Conservation (phyloP, 2,329 filamentous ascomycete species). For the Trichoderma citrinoviride region DNA sequence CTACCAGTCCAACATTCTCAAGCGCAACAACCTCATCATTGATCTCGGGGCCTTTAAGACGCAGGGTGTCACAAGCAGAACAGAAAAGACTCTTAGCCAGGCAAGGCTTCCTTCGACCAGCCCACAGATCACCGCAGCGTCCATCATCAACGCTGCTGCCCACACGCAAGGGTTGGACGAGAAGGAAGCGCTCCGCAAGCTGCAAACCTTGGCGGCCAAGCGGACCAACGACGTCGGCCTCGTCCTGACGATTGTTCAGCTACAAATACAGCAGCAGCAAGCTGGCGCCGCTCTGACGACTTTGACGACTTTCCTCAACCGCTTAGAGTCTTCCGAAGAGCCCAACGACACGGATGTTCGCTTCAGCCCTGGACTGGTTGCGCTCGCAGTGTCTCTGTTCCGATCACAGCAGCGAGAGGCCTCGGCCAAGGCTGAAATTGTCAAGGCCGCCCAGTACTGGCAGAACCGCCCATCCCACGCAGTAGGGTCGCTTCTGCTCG, state of each 20-base stretch:
- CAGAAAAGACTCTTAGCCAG: conserved; percentile 41
- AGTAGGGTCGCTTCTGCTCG: conserved; percentile 67
- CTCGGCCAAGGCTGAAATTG: conserved; percentile 70
- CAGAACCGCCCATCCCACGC: conserved; percentile 50
- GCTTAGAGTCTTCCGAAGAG: conserved; percentile 61
- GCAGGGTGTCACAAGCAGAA: conserved; percentile 54
- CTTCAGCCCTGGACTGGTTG: conserved; percentile 81
- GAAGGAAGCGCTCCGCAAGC: conserved; percentile 65
- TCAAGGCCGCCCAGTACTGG: conserved; percentile 81
- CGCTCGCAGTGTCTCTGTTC: conserved; percentile 76
- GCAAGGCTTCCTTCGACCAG: conserved; percentile 31
- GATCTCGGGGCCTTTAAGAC: conserved; percentile 68
- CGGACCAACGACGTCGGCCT: conserved; percentile 79
- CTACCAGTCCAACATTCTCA: conserved; percentile 59
- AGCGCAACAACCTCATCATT: conserved; percentile 61
- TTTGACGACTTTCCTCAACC: conserved; percentile 71
- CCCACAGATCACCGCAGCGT: conserved; percentile 41
- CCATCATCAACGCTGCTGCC: conserved; percentile 67
- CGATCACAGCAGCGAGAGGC: conserved; percentile 69
- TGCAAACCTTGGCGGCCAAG: conserved; percentile 68
- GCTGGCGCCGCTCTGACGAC: conserved; percentile 70
- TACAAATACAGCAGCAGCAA: conserved; percentile 72
- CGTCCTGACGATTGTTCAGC: conserved; percentile 73
- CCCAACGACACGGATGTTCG: conserved; percentile 64
- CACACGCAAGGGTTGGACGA: conserved; percentile 61